Base-by-base conservation (phyloP, 768 basidiomycete species). In the Calocybe cyanea region DNA sequence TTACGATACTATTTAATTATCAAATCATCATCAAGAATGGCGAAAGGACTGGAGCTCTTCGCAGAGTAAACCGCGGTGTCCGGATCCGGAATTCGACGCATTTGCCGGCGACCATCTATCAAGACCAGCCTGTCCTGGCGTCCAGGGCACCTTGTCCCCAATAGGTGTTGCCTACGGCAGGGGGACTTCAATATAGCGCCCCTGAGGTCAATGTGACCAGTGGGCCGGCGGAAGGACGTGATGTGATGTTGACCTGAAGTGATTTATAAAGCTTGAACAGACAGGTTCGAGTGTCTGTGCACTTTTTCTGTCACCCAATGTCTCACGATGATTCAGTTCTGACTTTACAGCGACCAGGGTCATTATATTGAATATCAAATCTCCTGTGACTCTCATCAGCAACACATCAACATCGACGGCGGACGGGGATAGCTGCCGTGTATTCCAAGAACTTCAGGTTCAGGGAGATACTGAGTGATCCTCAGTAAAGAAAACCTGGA, bases 41-140 rank as follows among this genome's bases (percentile, higher is more conserved):
- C n/a, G n/a, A n/a, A n/a, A n/a, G n/a, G n/a, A n/a, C n/a, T n/a
- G n/a, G n/a, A n/a, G n/a, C n/a, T n/a, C n/a, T 14, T 7, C 7
- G 13, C 21, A 47, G 28, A 2, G 18, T 3, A 25, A 38, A 48
- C 53, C 53, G 53, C 53, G 53, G 53, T 37, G 40, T 54, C 50
- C 53, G 50, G 38, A 43, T 51, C 37, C 50, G 49, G 50, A 46
- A 48, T 48, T 54, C 18, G 21, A 51, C 24, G 37, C 38, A 35
- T 48, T 54, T 51, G 49, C 46, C 53, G 44, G 35, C 32, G 36
- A 34, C 38, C 36, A 43, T 36, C 38, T 43, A 45, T 45, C 20
- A 41, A 31, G 25, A 11, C 25, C 25, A 28, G 25, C 11, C 11
- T 11, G n/a, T n/a, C n/a, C n/a, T n/a, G n/a, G n/a, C n/a, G n/a